These are phyloP conservation scores for Physaria fendleri DNA, from an alignment of 345 rosid genomes.

Conservation along the genomic window DNA sequence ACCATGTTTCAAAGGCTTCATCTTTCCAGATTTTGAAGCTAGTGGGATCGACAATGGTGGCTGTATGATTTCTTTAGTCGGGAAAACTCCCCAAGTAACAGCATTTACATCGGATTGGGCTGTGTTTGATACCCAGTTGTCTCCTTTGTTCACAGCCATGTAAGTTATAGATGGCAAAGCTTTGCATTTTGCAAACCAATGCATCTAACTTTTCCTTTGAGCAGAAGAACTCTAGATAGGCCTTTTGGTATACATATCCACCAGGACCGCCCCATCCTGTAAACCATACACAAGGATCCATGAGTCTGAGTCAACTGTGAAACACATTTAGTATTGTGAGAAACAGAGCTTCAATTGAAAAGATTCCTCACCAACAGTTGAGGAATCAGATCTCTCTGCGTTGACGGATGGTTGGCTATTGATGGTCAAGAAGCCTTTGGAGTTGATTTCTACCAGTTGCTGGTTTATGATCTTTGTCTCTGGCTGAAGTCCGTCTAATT, in stretches of 20 bases:
- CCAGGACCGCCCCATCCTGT: slow-evolving; percentile 88
- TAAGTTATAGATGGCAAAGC: slow-evolving; percentile 46
- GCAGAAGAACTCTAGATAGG: slow-evolving; percentile 89
- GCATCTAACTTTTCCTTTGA: slow-evolving; percentile 49
- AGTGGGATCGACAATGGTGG: slow-evolving; percentile 85
- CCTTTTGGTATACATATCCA: slow-evolving; percentile 87
- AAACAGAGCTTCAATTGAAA: background rate
- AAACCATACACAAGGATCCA: background rate
- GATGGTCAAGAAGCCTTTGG: slow-evolving; percentile 86
- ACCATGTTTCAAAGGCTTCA: slow-evolving; percentile 87
- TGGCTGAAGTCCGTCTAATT: slow-evolving; percentile 80
- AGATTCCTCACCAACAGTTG: slow-evolving; percentile 47
- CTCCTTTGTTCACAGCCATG: slow-evolving; percentile 58
- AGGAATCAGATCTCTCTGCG: slow-evolving; percentile 73
- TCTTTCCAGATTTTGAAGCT: slow-evolving; percentile 89
- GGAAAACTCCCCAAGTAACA: slow-evolving; percentile 92
- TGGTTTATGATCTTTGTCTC: slow-evolving; percentile 90
- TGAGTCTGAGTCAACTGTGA: background rate
- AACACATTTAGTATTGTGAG: background rate
- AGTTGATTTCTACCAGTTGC: slow-evolving; percentile 71
- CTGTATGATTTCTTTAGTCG: slow-evolving; percentile 74
- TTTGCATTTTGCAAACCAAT: slow-evolving; percentile 56
- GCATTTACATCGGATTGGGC: slow-evolving; percentile 53
- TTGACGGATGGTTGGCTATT: slow-evolving; percentile 98
- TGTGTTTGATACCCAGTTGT: slow-evolving; percentile 49